Percentiles rank a stretch among this genome's conserved stretches.
These are phyloP conservation scores for Phyllosticta paracitricarpa DNA, from an alignment of 2,329 filamentous ascomycete species.

Conservation along the genomic window DNA sequence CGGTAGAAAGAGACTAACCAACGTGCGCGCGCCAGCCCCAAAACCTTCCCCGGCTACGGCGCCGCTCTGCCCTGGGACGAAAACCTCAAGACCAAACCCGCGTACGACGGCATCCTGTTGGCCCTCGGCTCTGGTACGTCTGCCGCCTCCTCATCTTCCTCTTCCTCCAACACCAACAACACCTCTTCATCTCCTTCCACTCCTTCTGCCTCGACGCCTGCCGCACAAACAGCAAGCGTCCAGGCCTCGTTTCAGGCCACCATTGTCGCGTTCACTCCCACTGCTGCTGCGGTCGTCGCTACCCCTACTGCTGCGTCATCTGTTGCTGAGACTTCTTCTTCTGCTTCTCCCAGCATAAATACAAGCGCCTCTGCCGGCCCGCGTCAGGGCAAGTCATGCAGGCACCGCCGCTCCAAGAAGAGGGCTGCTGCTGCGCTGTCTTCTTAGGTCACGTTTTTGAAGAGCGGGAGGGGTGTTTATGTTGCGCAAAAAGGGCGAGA, in stretches of 20 bases:
- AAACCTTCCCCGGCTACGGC: constrained; percentile 32
- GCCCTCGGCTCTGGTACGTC: constrained; percentile 8
- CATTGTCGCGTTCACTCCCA: neutral
- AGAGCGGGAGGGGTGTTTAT: no score
- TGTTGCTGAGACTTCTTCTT: neutral
- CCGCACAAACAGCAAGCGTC: neutral
- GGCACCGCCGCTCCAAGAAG: neutral
- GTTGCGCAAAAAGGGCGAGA: no score
- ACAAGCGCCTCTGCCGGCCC: neutral
- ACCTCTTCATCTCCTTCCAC: neutral
- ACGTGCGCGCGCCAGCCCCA: constrained; percentile 16
- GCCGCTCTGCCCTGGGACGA: constrained; percentile 37
- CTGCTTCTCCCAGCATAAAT: neutral
- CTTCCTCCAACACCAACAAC: neutral
- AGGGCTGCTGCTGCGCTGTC: neutral
- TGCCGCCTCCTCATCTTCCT: neutral
- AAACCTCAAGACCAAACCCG: constrained; percentile 34
- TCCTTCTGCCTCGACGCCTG: constrained; percentile 3
- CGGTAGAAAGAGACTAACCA: neutral
- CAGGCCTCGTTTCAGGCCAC: neutral
- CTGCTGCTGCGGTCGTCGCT: no score
- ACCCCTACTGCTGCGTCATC: neutral
- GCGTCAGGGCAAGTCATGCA: neutral
- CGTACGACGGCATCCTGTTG: constrained; percentile 17
- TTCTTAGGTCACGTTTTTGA: neutral